Base-by-base conservation (phyloP, 2,329 filamentous ascomycete species). In the Pyrenophora teres region DNA sequence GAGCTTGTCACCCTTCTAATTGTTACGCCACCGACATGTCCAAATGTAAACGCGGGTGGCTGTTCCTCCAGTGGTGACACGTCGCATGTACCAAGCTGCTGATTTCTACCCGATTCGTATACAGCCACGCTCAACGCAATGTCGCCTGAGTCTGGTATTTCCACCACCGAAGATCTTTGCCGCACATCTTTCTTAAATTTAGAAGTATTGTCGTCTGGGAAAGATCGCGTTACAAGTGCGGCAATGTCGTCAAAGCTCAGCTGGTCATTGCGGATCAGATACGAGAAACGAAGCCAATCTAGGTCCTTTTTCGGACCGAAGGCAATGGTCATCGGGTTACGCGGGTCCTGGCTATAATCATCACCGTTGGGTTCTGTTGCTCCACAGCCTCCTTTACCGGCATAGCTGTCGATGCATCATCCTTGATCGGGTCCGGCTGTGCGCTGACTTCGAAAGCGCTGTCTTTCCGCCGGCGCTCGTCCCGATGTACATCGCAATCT, bases 181-280 rank as follows among this genome's bases (percentile, higher is more conserved):
- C 30, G 12, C 31, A 32, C 3, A 27, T 42, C 31, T 4, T 37
- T 19, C 4, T 19, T 21, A 12, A 31, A 9, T 12, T 13, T 10
- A 16, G n/a, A 21, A 9, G 33, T 4, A 12, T 9, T n/a, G n/a
- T 36, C 40, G 9, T 35, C 19, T 30, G 35, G 15, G n/a, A 31
- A 15, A 19, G 30, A 46, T 21, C 30, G 30, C 6, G 41, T 30
- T 31, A 40, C 41, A 10, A 45, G 47, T 12, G 30, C 27, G 30
- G 30, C 40, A 16, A 46, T 50, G 7, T 50, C 47, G 41, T 46
- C 47, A 4, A 50, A 46, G 21, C 41, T 46, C 16, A 45, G 21
- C 18, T 46, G 30, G 9, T 46, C 45, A 7, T 50, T 46, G 6
- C 36, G 41, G 3, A 50, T 23, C 27, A 50, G 21, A 27, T 35